Evolutionary conservation across 1,284 basidiomycete species (phyloP).

Genomic region (Melampsora medusae): DNA sequence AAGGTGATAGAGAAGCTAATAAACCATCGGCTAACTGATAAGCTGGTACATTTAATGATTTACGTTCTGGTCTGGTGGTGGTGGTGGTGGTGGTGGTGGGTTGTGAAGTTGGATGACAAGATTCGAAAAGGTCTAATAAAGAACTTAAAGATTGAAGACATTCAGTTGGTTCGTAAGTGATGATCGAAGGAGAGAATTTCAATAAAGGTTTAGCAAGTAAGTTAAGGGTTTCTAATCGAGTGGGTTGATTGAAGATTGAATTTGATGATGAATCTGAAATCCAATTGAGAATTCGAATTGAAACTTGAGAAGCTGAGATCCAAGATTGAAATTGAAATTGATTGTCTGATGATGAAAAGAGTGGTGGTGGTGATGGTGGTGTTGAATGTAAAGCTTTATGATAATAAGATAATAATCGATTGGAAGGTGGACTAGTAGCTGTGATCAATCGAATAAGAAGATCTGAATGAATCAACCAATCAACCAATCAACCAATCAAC

Average conservation of each 20-base stretch:
- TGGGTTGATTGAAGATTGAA: constrained; percentile 1
- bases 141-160: background rate
- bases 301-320: background rate
- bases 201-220: background rate
- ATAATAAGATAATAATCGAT: constrained; percentile 20
- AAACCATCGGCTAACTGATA: background rate
- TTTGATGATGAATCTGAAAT: background rate
- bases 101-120: background rate
- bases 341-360: background rate
- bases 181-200: background rate
- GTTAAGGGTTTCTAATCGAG: constrained; percentile 19
- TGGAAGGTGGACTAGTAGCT: constrained; percentile 3
- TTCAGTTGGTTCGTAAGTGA: background rate
- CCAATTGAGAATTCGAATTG: background rate
- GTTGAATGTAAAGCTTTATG: background rate
- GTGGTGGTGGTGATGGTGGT: too few relatives aligned
- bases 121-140: background rate
- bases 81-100: too few relatives aligned
- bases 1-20: constrained; percentile 5
- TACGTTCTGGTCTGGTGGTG: background rate
- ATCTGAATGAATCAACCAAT: too few relatives aligned
- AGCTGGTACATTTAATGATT: background rate
- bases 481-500: too few relatives aligned
- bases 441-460: constrained; percentile 5
- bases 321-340: background rate